Evolutionary conservation across 768 basidiomycete genomes (phyloP).

Genomic region (Ramaria rubella): DNA sequence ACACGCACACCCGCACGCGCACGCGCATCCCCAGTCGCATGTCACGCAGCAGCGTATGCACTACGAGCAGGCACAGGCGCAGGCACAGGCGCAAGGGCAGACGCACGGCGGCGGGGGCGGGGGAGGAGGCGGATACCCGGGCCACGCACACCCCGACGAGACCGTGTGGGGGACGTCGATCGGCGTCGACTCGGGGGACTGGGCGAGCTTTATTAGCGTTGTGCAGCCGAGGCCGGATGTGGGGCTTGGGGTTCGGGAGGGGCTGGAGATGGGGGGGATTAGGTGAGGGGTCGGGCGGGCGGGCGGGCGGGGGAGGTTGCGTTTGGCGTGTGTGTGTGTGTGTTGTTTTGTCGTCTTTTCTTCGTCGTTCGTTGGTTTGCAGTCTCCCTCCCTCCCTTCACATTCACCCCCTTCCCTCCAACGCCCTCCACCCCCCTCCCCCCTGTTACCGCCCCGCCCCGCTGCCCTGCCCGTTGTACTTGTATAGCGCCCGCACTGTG

Average conservation of each 20-base stretch:
- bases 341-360: neutral
- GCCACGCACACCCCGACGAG: conserved; percentile 44
- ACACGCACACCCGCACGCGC: conserved; percentile 19
- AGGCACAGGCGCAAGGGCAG: neutral
- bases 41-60: conserved; percentile 24
- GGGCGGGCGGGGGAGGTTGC: neutral
- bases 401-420: neutral
- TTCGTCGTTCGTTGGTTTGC: neutral
- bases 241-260: neutral
- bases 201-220: conserved; percentile 27
- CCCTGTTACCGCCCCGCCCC: neutral
- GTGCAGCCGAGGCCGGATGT: neutral
- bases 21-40: conserved; percentile 20
- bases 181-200: conserved; percentile 72
- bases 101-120: too few relatives aligned
- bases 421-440: neutral
- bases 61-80: neutral
- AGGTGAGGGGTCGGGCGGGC: neutral
- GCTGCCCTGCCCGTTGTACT: neutral
- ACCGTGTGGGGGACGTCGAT: conserved; percentile 71
- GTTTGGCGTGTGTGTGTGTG: neutral
- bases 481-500: neutral
- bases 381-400: neutral
- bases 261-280: neutral
- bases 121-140: neutral